A percentile compares a stretch with the other conserved stretches of the same genome.
Evolutionary conservation across 31 red algal species (phyloP).

Genomic region (Endocladia muricata): DNA sequence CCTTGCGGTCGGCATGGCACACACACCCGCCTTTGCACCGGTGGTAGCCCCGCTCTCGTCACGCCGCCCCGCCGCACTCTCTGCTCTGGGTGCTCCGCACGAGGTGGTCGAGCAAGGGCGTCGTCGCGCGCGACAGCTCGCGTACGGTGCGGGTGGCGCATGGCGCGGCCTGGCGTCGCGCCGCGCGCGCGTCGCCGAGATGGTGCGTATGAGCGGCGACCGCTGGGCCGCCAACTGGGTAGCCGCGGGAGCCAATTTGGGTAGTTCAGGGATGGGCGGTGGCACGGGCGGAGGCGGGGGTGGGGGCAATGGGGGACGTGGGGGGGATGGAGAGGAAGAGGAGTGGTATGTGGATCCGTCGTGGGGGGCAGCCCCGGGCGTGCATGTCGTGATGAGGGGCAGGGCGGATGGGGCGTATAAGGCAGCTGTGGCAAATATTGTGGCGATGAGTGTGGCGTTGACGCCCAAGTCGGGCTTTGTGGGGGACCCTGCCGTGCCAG

Average conservation of each 20-base stretch:
- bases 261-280: slow-evolving; percentile 23
- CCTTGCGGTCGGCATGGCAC: neutral
- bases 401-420: slow-evolving; percentile 46
- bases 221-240: too few relatives aligned
- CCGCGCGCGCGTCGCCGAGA: slow-evolving; percentile 10
- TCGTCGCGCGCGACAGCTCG: slow-evolving; percentile 17
- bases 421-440: slow-evolving; percentile 36
- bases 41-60: neutral
- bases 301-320: neutral
- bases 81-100: neutral
- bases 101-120: slow-evolving; percentile 10
- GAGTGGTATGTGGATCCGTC: slow-evolving; percentile 53
- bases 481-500: slow-evolving; percentile 58
- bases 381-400: slow-evolving; percentile 58
- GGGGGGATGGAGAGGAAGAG: slow-evolving; percentile 34
- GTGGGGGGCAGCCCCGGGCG: slow-evolving; percentile 62
- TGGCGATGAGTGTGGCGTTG: slow-evolving; percentile 29
- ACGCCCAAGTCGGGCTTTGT: slow-evolving; percentile 22
- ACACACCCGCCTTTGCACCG: neutral
- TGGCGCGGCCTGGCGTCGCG: slow-evolving; percentile 28
- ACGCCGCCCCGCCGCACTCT: neutral
- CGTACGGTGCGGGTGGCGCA: slow-evolving; percentile 50
- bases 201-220: slow-evolving; percentile 31
- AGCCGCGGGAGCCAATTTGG: too few relatives aligned
- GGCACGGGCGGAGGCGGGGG: slow-evolving; percentile 5